These are phyloP conservation scores for Leccinum pallidistipes DNA, from an alignment of 1,284 basidiomycete species.

Conservation along the genomic window DNA sequence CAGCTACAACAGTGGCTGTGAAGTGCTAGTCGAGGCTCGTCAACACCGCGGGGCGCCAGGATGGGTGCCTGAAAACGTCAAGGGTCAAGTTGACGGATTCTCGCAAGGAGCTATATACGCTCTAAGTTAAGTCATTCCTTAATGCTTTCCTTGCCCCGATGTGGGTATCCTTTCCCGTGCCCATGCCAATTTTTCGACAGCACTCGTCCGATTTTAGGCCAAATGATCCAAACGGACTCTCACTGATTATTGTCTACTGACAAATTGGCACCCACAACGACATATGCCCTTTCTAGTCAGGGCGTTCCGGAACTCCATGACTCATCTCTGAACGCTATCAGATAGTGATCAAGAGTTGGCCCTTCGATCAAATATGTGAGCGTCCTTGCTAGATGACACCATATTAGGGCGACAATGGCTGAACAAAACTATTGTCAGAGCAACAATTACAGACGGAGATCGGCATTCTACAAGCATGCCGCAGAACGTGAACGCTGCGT, in stretches of 20 bases:
- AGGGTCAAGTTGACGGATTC: slow-evolving; percentile 9
- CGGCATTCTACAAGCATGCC: neutral
- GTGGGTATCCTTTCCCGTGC: slow-evolving; percentile 7
- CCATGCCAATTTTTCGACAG: neutral
- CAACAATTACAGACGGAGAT: neutral
- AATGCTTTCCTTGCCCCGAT: neutral
- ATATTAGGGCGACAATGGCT: slow-evolving; percentile 11
- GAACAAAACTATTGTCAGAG: neutral
- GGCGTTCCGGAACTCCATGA: neutral
- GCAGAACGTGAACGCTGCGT: neutral
- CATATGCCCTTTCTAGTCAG: slow-evolving; percentile 3
- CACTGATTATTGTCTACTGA: slow-evolving; percentile 3
- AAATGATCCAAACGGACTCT: slow-evolving; percentile 1
- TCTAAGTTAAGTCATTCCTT: neutral
- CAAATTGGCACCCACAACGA: neutral
- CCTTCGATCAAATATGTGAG: slow-evolving; percentile 5
- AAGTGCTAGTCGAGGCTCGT: slow-evolving; percentile 7
- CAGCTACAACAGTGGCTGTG: slow-evolving; percentile 3
- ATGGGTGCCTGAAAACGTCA: slow-evolving; percentile 9
- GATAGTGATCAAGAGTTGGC: slow-evolving; percentile 3
- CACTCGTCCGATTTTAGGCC: slow-evolving; percentile 3
- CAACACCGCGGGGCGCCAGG: slow-evolving; percentile 6
- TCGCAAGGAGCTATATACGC: slow-evolving; percentile 3
- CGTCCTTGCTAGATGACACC: slow-evolving; percentile 3
- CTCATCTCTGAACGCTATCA: slow-evolving; percentile 2